Conservation (phyloP, 768 basidiomycete species). For the Sarcomyxa edulis region DNA sequence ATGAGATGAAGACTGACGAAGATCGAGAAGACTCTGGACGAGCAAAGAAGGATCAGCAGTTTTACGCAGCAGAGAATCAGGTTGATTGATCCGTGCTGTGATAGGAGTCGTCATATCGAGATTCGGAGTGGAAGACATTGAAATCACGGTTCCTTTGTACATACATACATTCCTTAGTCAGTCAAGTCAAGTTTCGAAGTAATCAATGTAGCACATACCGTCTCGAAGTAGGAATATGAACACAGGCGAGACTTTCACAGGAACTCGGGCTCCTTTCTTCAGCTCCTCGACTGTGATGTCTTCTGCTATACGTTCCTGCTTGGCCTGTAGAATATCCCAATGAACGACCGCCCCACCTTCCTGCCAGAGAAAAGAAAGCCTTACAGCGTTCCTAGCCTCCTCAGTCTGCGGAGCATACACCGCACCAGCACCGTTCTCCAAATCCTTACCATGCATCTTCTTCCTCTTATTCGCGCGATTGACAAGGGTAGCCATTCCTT, state of each 20-base stretch:
- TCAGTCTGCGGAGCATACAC: too few species aligned
- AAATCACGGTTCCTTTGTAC: conserved; percentile 56
- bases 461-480: too few species aligned
- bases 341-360: too few species aligned
- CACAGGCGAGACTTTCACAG: conserved; percentile 55
- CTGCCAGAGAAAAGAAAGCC: conserved; percentile 6
- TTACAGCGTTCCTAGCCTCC: too few species aligned
- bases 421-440: too few species aligned
- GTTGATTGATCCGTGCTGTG: conserved; percentile 46
- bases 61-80: conserved; percentile 54
- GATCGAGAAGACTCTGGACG: conserved; percentile 64
- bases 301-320: conserved; percentile 12
- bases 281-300: conserved; percentile 25
- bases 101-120: conserved; percentile 53
- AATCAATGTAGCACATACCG: conserved; percentile 37
- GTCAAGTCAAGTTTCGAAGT: too few species aligned
- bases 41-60: conserved; percentile 66
- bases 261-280: conserved; percentile 47
- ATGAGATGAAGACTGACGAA: conserved; percentile 29
- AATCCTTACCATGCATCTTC: too few species aligned
- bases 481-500: too few species aligned
- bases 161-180: too few species aligned
- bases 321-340: too few species aligned
- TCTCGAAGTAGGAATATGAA: conserved; percentile 65
- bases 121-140: conserved; percentile 43